These are phyloP conservation scores for Paracamarosporium sp. DNA, from an alignment of 2,329 filamentous ascomycete genomes.

Conservation along the genomic window DNA sequence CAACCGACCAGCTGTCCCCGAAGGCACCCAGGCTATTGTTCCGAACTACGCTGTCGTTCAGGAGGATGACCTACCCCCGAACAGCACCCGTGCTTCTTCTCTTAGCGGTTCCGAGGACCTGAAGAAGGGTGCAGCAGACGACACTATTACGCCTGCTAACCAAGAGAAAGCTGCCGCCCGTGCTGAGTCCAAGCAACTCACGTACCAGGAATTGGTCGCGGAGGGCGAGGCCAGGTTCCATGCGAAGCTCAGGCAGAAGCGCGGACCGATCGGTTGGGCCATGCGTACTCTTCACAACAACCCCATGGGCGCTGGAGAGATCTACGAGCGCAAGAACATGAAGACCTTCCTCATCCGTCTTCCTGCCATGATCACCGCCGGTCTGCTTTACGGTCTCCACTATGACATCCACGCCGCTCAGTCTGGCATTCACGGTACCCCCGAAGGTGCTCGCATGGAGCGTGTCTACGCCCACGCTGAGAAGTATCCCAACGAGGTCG, in stretches of 20 bases:
- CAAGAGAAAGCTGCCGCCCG: slow-evolving; percentile 30
- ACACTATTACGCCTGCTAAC: slow-evolving; percentile 40
- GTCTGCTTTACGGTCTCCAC: slow-evolving; percentile 74
- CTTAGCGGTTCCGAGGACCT: slow-evolving; percentile 41
- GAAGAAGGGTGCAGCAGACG: slow-evolving; percentile 23
- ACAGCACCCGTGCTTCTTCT: slow-evolving; percentile 35
- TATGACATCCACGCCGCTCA: slow-evolving; percentile 85
- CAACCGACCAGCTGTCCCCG: slow-evolving; percentile 62
- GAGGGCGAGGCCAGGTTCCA: slow-evolving; percentile 66
- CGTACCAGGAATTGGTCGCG: slow-evolving; percentile 68
- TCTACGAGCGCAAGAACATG: slow-evolving; percentile 78
- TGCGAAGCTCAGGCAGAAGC: slow-evolving; percentile 66
- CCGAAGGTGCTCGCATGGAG: slow-evolving; percentile 75
- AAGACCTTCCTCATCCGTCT: slow-evolving; percentile 68
- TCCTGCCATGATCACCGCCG: slow-evolving; percentile 70
- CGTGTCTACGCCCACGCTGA: slow-evolving; percentile 63
- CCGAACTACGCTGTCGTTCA: slow-evolving; percentile 82
- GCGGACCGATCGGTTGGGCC: slow-evolving; percentile 79
- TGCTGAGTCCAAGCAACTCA: slow-evolving; percentile 58
- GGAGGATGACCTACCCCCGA: slow-evolving; percentile 56
- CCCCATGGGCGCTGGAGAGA: slow-evolving; percentile 72
- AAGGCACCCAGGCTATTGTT: slow-evolving; percentile 63
- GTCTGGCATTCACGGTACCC: slow-evolving; percentile 72
- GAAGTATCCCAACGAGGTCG: slow-evolving; percentile 48
- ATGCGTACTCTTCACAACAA: slow-evolving; percentile 79